These are phyloP conservation scores for Oryza rufipogon DNA, from an alignment of 176 grass and related monocot species.

Conservation along the genomic window DNA sequence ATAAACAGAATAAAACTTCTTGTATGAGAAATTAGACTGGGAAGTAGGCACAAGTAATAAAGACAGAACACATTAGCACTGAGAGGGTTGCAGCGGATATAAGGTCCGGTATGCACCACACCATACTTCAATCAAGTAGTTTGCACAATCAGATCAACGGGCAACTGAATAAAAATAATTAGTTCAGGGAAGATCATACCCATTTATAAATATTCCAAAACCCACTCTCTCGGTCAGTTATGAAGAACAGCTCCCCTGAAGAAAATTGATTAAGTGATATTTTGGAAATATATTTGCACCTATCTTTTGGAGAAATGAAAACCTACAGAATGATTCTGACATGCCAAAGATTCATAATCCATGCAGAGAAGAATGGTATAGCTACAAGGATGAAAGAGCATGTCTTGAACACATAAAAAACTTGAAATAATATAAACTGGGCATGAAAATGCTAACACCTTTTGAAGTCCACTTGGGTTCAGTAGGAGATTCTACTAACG, in stretches of 20 bases:
- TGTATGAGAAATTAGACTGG: slow-evolving; percentile 6
- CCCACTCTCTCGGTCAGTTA: slow-evolving; percentile 78
- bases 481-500: slow-evolving; percentile 82
- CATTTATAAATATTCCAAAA: slow-evolving; percentile 99
- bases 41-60: slow-evolving; percentile 3
- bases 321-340: not conserved
- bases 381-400: slow-evolving; percentile 10
- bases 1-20: not conserved
- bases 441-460: slow-evolving; percentile 47
- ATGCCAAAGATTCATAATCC: not conserved
- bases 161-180: slow-evolving; percentile 30
- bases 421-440: not conserved
- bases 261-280: slow-evolving; percentile 40
- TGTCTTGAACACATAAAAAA: not conserved
- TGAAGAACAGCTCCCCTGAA: slow-evolving; percentile 89
- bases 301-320: slow-evolving; percentile 15
- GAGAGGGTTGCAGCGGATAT: not conserved
- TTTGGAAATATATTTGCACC: slow-evolving; percentile 11
- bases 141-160: not conserved
- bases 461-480: slow-evolving; percentile 97
- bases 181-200: slow-evolving; percentile 54
- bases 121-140: not conserved
- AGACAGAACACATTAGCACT: slow-evolving; percentile 15
- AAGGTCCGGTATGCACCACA: slow-evolving; percentile 1
- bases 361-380: not conserved